Conservation (phyloP, 75 land plant genomes). For the Larix kaempferi region DNA sequence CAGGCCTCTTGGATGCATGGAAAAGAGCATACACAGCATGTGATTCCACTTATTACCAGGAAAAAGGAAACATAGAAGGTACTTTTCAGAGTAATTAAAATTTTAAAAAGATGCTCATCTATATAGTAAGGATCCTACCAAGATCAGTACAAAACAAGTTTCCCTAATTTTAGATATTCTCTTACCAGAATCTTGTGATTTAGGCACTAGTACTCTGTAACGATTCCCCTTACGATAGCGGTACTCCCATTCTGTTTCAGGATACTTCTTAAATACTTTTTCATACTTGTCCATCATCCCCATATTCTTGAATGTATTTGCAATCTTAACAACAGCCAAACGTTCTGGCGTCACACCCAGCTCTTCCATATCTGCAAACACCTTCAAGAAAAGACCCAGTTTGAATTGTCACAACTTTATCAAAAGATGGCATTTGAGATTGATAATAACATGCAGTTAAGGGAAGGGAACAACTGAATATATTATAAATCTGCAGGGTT, state of each 20-base stretch:
- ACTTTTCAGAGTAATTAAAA: neutral
- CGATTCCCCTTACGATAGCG: constrained; percentile 52
- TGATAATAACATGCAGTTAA: too few species aligned
- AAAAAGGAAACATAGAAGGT: neutral
- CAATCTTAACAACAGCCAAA: constrained; percentile 54
- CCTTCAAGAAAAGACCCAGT: constrained; percentile 25
- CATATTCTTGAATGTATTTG: constrained; percentile 62
- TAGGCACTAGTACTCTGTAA: constrained; percentile 18
- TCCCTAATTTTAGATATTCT: neutral
- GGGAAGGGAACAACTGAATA: too few species aligned
- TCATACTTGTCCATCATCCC: constrained; percentile 69
- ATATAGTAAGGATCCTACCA: neutral
- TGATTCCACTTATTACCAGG: neutral
- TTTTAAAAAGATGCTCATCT: neutral
- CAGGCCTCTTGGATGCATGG: neutral
- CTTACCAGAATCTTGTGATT: constrained; percentile 5
- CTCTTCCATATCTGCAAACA: constrained; percentile 99
- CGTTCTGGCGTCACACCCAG: constrained; percentile 65
- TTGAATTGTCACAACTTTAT: neutral
- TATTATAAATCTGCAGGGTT: too few species aligned
- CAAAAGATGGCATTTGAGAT: too few species aligned
- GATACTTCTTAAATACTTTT: constrained; percentile 66
- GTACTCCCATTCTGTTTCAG: constrained; percentile 63
- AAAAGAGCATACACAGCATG: neutral
- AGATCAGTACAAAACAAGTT: neutral